These are phyloP conservation scores for Neurospora sp. DNA, from an alignment of 495 filamentous ascomycete genomes.

Conservation along the genomic window DNA sequence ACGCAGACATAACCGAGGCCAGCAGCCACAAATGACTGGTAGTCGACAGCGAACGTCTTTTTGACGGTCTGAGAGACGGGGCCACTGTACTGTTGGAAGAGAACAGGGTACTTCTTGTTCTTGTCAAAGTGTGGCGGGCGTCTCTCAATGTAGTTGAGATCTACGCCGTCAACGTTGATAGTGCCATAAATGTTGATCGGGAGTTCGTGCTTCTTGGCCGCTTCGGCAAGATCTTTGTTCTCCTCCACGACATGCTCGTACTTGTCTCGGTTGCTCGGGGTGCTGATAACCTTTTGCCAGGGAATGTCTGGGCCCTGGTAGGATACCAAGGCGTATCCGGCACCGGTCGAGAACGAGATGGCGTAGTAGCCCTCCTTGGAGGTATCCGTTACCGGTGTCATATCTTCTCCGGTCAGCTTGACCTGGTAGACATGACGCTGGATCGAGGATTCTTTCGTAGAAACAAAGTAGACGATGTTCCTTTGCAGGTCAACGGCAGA, in stretches of 20 bases:
- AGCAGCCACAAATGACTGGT: constrained; percentile 81
- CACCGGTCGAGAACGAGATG: constrained; percentile 73
- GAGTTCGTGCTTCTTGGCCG: constrained; percentile 66
- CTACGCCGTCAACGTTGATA: constrained; percentile 55
- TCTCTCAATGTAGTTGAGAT: constrained; percentile 82
- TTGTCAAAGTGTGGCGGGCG: constrained; percentile 84
- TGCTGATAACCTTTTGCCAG: constrained; percentile 85
- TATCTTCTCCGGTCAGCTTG: constrained; percentile 61
- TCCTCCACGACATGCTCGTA: constrained; percentile 67
- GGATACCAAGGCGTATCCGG: constrained; percentile 70
- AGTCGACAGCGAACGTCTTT: constrained; percentile 76
- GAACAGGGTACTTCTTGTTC: constrained; percentile 78
- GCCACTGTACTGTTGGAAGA: constrained; percentile 89
- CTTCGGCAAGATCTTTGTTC: constrained; percentile 56
- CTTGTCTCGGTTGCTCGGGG: constrained; percentile 51
- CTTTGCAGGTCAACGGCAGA: constrained; percentile 76
- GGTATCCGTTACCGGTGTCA: constrained; percentile 64
- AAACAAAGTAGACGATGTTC: constrained; percentile 83
- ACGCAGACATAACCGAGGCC: constrained; percentile 89
- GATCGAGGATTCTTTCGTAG: constrained; percentile 76
- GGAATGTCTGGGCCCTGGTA: constrained; percentile 82
- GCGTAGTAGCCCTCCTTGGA: constrained; percentile 72
- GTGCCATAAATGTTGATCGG: constrained; percentile 80
- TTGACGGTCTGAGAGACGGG: constrained; percentile 81
- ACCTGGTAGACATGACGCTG: constrained; percentile 88